Evolutionary conservation across 164 flowering plant species (phyloP).

Genomic region (Tetracentron sinense): DNA sequence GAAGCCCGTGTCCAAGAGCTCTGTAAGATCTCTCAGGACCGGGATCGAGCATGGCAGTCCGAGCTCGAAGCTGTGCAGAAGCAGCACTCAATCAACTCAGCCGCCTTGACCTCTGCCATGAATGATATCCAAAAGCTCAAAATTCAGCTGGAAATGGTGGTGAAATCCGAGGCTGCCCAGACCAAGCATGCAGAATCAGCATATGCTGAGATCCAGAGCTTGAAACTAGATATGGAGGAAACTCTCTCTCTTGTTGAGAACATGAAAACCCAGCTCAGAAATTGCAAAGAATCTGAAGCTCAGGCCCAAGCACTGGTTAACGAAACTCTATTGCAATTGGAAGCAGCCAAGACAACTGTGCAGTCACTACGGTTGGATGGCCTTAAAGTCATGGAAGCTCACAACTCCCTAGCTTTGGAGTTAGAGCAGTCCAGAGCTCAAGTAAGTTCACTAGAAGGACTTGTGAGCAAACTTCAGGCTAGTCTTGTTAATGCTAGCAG

Average conservation of each 20-base stretch:
- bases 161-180: conserved; percentile 42
- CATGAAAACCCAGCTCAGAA: conserved; percentile 49
- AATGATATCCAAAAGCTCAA: conserved; percentile 64
- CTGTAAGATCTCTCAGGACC: conserved; percentile 53
- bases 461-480: conserved; percentile 44
- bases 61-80: conserved; percentile 58
- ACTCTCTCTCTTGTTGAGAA: conserved; percentile 48
- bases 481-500: conserved; percentile 19
- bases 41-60: conserved; percentile 55
- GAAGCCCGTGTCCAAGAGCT: conserved; percentile 56
- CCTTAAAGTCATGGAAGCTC: conserved; percentile 41
- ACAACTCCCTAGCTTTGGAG: conserved; percentile 44
- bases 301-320: conserved; percentile 41
- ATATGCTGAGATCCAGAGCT: conserved; percentile 39
- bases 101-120: conserved; percentile 56
- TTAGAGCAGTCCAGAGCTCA: conserved; percentile 57
- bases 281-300: conserved; percentile 65
- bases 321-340: conserved; percentile 59
- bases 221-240: conserved; percentile 51
- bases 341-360: conserved; percentile 51
- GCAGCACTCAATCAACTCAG: conserved; percentile 43
- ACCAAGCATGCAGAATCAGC: conserved; percentile 38
- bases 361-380: conserved; percentile 51
- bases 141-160: conserved; percentile 46
- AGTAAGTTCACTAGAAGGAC: conserved; percentile 47